Evolutionary conservation across 1,284 basidiomycete species (phyloP).

Genomic region (Trichosporon asahii): DNA sequence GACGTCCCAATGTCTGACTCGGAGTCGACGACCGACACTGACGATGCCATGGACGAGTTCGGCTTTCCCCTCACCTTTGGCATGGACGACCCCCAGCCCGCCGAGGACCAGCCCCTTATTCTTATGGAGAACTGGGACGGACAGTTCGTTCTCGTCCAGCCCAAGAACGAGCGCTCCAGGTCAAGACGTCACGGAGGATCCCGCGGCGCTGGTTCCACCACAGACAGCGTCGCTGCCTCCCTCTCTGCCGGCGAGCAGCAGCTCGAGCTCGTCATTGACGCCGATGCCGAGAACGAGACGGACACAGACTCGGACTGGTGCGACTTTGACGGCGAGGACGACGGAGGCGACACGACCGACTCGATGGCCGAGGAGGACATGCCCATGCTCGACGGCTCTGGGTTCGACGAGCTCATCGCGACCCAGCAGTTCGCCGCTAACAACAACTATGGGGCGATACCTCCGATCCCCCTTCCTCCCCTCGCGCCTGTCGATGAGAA

Average conservation of each 20-base stretch:
- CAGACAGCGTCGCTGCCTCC: slow-evolving; percentile 31
- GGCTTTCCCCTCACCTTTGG: slow-evolving; percentile 39
- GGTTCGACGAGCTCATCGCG: slow-evolving; percentile 42
- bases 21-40: slow-evolving; percentile 32
- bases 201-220: slow-evolving; percentile 35
- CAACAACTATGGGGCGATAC: slow-evolving; percentile 6
- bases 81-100: slow-evolving; percentile 17
- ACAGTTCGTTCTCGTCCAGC: slow-evolving; percentile 47
- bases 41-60: slow-evolving; percentile 46
- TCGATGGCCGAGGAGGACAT: slow-evolving; percentile 51
- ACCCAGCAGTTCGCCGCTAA: slow-evolving; percentile 27
- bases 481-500: slow-evolving; percentile 8
- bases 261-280: slow-evolving; percentile 40
- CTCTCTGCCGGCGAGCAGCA: slow-evolving; percentile 37
- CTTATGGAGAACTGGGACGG: slow-evolving; percentile 52
- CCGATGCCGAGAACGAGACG: slow-evolving; percentile 37
- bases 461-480: background rate
- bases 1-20: slow-evolving; percentile 36
- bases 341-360: slow-evolving; percentile 48
- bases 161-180: slow-evolving; percentile 33
- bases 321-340: slow-evolving; percentile 35
- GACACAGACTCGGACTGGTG: slow-evolving; percentile 36
- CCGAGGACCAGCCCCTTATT: slow-evolving; percentile 33
- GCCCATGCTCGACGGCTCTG: slow-evolving; percentile 47
- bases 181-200: slow-evolving; percentile 21